Conservation (phyloP, 139 green algal genomes). For the Coelastrella sp. region DNA sequence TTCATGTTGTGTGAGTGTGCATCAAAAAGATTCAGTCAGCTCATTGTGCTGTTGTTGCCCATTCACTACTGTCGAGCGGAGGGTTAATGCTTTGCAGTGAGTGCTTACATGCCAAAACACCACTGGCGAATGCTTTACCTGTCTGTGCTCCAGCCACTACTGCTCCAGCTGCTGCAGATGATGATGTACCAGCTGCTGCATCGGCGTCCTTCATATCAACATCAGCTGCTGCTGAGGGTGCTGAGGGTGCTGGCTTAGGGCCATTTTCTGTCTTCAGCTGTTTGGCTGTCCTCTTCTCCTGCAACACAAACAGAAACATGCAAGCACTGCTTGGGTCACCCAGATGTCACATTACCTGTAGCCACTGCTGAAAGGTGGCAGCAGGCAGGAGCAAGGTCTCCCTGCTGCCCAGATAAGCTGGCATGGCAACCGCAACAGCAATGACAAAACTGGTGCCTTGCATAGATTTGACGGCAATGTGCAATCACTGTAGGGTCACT, state of each 20-base stretch:
- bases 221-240: slow-evolving; percentile 48
- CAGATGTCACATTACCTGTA: too few relatives aligned
- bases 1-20: too few relatives aligned
- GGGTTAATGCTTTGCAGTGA: too few relatives aligned
- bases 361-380: too few relatives aligned
- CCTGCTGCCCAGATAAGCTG: too few relatives aligned
- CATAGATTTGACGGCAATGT: too few relatives aligned
- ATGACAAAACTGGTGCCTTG: too few relatives aligned
- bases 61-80: not conserved
- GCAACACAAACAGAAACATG: not conserved
- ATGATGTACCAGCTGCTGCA: slow-evolving; percentile 12
- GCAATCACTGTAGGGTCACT: too few relatives aligned
- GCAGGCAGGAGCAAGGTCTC: too few relatives aligned
- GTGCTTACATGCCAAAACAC: too few relatives aligned
- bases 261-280: slow-evolving; percentile 33
- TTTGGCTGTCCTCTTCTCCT: slow-evolving; percentile 36
- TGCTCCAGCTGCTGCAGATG: not conserved
- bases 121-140: slow-evolving; percentile 23
- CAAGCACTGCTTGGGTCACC: too few relatives aligned
- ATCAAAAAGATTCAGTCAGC: not conserved
- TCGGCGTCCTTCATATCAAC: slow-evolving; percentile 73
- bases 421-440: too few relatives aligned
- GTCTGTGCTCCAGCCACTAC: slow-evolving; percentile 38
- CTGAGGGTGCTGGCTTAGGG: slow-evolving; percentile 28
- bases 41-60: not conserved